phyloP scores from a whole-genome alignment of 2,329 filamentous ascomycete species.

The Hypoxylon sp. region DNA sequence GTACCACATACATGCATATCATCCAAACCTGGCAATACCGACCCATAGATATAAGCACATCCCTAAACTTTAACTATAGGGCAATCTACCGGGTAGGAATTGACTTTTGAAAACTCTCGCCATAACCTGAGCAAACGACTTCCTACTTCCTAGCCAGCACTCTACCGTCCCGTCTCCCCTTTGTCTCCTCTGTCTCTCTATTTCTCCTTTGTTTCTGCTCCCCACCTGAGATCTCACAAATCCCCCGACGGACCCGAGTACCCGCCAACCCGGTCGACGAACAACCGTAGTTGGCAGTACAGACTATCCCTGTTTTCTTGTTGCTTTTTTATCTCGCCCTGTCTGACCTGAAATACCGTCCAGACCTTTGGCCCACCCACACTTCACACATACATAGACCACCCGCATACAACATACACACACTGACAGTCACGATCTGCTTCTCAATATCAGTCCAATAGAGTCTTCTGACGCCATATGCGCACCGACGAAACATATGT shows the following conservation, averaged over 20 bases:
- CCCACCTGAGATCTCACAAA: slow-evolving; percentile 39
- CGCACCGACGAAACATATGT: slow-evolving; percentile 40
- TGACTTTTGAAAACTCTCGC: background rate
- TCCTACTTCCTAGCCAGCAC: background rate
- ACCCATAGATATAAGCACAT: slow-evolving; percentile 3
- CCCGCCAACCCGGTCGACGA: slow-evolving; percentile 44
- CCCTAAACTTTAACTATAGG: background rate
- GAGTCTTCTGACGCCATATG: slow-evolving; percentile 46
- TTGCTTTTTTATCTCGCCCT: slow-evolving; percentile 39
- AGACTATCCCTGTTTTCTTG: slow-evolving; percentile 38
- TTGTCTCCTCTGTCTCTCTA: background rate
- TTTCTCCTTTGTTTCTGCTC: slow-evolving; percentile 19
- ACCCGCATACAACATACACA: slow-evolving; percentile 42
- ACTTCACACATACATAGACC: slow-evolving; percentile 32
- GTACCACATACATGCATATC: slow-evolving; percentile 36
- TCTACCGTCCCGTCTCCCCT: background rate
- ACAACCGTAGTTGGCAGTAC: slow-evolving; percentile 38
- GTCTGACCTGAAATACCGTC: slow-evolving; percentile 40
- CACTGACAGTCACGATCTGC: slow-evolving; percentile 42
- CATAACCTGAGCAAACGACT: background rate
- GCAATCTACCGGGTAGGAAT: slow-evolving; percentile 7
- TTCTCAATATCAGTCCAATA: slow-evolving; percentile 40
- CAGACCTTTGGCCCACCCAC: slow-evolving; percentile 38
- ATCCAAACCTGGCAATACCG: slow-evolving; percentile 13
- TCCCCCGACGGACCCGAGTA: slow-evolving; percentile 43